phyloP scores from a whole-genome alignment of 805 yeast species.

The Torulaspora delbrueckii region DNA sequence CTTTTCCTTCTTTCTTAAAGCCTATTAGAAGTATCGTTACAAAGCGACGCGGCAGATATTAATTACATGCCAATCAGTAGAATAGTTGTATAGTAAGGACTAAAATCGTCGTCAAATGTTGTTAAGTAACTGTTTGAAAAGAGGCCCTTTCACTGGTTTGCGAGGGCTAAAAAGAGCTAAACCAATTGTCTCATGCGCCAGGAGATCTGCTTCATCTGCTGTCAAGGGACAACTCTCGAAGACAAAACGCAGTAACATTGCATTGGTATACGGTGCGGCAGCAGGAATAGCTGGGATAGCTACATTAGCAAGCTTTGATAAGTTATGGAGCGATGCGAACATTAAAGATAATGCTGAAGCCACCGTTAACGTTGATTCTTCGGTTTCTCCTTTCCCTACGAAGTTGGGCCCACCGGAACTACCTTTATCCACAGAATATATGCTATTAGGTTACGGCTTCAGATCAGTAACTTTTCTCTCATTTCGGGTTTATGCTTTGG shows the following conservation, averaged over 20 bases:
- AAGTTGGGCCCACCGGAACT: constrained; percentile 22
- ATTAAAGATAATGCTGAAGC: constrained; percentile 21
- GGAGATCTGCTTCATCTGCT: background rate
- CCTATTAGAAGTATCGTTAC: too few species aligned
- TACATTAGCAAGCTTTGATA: constrained; percentile 1
- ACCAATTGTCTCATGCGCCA: background rate
- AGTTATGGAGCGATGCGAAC: constrained; percentile 8
- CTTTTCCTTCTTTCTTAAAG: too few species aligned
- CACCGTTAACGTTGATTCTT: constrained; percentile 44
- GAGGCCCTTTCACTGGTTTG: background rate
- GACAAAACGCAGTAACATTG: background rate
- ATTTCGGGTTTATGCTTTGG: constrained; percentile 83
- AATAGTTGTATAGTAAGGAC: too few species aligned
- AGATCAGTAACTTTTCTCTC: constrained; percentile 77
- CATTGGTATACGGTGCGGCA: constrained; percentile 1
- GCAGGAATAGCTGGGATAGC: constrained; percentile 4
- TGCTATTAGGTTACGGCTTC: constrained; percentile 72
- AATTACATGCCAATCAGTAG: too few species aligned
- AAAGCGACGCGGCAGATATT: too few species aligned
- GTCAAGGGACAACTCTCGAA: background rate
- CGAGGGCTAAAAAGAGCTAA: background rate
- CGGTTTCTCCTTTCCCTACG: constrained; percentile 47
- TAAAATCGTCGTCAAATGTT: background rate
- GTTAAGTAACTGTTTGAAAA: background rate
- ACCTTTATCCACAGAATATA: constrained; percentile 38